These are phyloP conservation scores for Marasmius oreades DNA, from an alignment of 1,284 basidiomycete species.

Conservation along the genomic window DNA sequence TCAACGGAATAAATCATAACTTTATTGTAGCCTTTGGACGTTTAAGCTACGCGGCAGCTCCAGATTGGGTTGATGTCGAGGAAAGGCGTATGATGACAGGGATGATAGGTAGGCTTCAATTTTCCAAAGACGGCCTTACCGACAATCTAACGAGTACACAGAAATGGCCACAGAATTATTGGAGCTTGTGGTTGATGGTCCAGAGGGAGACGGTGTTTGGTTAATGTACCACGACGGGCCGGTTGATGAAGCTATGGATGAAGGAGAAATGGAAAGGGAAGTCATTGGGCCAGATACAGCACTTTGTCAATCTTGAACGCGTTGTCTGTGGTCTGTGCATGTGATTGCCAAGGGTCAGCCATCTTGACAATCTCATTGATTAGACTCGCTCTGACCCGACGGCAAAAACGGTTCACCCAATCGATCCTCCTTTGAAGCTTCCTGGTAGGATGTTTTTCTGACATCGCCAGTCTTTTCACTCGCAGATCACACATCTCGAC, in stretches of 20 bases:
- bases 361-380: background rate
- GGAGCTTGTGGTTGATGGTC: conserved; percentile 72
- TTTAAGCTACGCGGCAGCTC: conserved; percentile 67
- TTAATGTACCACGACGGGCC: conserved; percentile 54
- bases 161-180: conserved; percentile 68
- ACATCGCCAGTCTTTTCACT: conserved; percentile 39
- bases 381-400: conserved; percentile 24
- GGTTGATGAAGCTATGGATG: conserved; percentile 36
- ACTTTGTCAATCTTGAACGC: background rate
- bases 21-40: conserved; percentile 76
- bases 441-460: conserved; percentile 23
- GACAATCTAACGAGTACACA: conserved; percentile 25
- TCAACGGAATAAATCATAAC: conserved; percentile 70
- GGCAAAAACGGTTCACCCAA: conserved; percentile 43
- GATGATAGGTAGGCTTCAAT: conserved; percentile 45
- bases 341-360: background rate
- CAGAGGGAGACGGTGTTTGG: conserved; percentile 71
- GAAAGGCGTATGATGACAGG: conserved; percentile 44
- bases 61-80: conserved; percentile 51
- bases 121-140: background rate
- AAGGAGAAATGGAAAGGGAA: conserved; percentile 48
- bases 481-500: conserved; percentile 53
- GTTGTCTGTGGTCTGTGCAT: background rate
- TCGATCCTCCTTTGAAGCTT: conserved; percentile 29
- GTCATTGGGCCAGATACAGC: background rate